A percentile compares a stretch with the other conserved stretches of the same genome.
phyloP scores from a whole-genome alignment of 2,329 filamentous ascomycete genomes.

The Aspergillus spinulosporus region DNA sequence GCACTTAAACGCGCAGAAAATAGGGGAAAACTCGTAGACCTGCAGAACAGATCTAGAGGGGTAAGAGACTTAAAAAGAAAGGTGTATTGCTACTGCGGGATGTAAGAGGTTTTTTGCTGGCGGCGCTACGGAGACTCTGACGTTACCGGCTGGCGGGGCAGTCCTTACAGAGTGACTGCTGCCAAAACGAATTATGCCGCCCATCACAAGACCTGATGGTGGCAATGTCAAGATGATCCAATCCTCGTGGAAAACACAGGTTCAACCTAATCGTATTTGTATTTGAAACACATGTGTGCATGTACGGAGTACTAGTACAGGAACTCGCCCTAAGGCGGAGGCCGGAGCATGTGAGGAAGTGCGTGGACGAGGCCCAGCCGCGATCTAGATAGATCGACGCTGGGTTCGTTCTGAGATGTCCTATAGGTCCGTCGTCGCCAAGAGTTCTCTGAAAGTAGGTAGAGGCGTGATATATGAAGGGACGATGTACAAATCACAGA shows the following conservation, averaged over 20 bases:
- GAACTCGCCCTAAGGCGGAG: slow-evolving; percentile 10
- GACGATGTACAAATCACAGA: slow-evolving; percentile 9
- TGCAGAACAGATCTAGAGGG: slow-evolving; percentile 1
- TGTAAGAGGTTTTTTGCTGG: slow-evolving; percentile 18
- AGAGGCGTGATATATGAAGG: slow-evolving; percentile 1
- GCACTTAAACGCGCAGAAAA: slow-evolving; percentile 4
- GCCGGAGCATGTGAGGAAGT: slow-evolving; percentile 1
- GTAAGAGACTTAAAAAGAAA: slow-evolving; percentile 9
- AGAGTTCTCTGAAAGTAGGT: slow-evolving; percentile 13
- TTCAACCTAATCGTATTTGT: slow-evolving; percentile 17
- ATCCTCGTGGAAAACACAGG: not conserved
- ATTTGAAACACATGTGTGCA: slow-evolving; percentile 16
- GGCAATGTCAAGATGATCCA: not conserved
- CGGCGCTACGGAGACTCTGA: slow-evolving; percentile 26
- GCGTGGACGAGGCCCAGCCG: not conserved
- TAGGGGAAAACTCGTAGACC: slow-evolving; percentile 11
- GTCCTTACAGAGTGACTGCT: not conserved
- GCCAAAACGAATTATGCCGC: slow-evolving; percentile 10
- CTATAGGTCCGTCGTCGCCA: slow-evolving; percentile 3
- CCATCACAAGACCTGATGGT: not conserved
- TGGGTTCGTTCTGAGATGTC: slow-evolving; percentile 1
- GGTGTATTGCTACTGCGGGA: slow-evolving; percentile 11
- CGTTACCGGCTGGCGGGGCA: slow-evolving; percentile 29
- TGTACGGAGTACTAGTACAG: slow-evolving; percentile 23
- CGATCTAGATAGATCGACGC: not conserved